A percentile compares a stretch with the other conserved stretches of the same genome.
Evolutionary conservation across 768 basidiomycete genomes (phyloP).

Genomic region (Mycena maculata): DNA sequence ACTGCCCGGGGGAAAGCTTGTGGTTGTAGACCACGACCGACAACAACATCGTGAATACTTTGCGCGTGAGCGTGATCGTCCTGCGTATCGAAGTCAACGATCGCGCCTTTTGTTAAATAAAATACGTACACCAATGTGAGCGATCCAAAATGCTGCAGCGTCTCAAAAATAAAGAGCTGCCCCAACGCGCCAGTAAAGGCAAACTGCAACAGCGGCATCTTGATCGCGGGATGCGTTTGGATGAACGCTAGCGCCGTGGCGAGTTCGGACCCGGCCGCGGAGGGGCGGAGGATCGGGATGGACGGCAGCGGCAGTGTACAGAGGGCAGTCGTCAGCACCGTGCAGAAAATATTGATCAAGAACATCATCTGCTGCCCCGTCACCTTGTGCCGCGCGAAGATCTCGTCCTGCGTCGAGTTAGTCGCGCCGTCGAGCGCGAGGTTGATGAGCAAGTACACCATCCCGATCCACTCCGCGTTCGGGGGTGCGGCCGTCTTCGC

Average conservation of each 20-base stretch:
- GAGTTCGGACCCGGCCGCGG: conserved; percentile 72
- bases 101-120: conserved; percentile 9
- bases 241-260: conserved; percentile 79
- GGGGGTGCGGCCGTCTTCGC: conserved; percentile 51
- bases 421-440: conserved; percentile 91
- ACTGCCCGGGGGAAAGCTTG: conserved; percentile 84
- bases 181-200: conserved; percentile 93
- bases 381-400: conserved; percentile 81
- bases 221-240: conserved; percentile 76
- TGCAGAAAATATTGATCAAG: conserved; percentile 93
- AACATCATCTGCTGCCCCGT: conserved; percentile 99
- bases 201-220: conserved; percentile 83
- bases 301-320: conserved; percentile 80
- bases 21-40: conserved; percentile 95
- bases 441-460: conserved; percentile 84
- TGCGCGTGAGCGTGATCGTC: conserved; percentile 95
- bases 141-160: conserved; percentile 90
- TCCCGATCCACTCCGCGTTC: conserved; percentile 75
- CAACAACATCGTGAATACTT: conserved; percentile 97
- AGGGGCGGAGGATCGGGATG: conserved; percentile 86
- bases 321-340: conserved; percentile 75
- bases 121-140: conserved; percentile 85
- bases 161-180: conserved; percentile 98
- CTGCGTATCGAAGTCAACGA: conserved; percentile 51
- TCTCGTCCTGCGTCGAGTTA: conserved; percentile 97